Evolutionary conservation across 1,139 yeast species (phyloP), one percentile per base, ranked within the genome.

Genomic region (Pichia sp.): DNA sequence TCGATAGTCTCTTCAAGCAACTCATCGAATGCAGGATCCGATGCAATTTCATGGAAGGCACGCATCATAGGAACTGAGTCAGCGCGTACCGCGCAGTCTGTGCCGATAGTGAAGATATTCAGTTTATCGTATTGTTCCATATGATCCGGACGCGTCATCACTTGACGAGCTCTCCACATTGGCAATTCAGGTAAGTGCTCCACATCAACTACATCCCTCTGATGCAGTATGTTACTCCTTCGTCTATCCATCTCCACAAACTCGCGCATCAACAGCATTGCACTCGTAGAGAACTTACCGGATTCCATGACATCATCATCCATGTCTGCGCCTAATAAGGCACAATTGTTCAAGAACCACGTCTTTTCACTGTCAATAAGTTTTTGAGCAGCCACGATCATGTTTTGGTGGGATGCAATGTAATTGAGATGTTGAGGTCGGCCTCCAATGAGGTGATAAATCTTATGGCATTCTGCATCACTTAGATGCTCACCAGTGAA

Each of bases 31-130:
- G 78, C 81, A 0, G 85, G 83, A 56, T 76, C 77, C 2, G 74
- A 62, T 1, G 81, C 82, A 37, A 84, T 80, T 51, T 84, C 94
- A 42, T 81, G 76, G 55, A 84, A 84, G 3, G 91, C 94, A 48
- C 88, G 70, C 94, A 84, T 82, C 94, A 84, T 83, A 1, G 93
- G 88, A 2, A 82, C 81, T 3, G 84, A 75, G 55, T 84, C 94
- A 0, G 94, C 91, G 27, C 82, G 63, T 3, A 84, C 94, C 40
- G 78, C 66, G 0, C 87, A 77, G 41, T 72, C 71, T 0, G 86
- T 74, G 56, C 84, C 93, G 38, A 84, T 74, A 1, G 94, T 81
- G 56, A 84, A 84, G 18, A 84, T 74, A 55, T 84, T 84, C 45
- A 83, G 60, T 48, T 80, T 75, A 53, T 84, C 94, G 53, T 80